Percentiles rank a stretch among this genome's conserved stretches.
Conservation (phyloP, 768 basidiomycete genomes). For the Mycena albidolilacea region DNA sequence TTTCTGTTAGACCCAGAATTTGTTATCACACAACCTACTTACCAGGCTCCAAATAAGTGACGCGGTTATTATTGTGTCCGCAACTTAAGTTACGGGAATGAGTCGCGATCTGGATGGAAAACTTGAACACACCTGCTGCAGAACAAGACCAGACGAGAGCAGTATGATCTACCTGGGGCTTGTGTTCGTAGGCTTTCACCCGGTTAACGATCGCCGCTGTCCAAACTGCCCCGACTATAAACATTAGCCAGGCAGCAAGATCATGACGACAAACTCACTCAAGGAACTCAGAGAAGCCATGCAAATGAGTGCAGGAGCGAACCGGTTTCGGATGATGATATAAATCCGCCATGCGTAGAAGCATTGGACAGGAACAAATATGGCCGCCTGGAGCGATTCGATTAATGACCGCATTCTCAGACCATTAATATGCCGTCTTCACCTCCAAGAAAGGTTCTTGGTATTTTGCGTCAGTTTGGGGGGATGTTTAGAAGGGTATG, state of each 20-base stretch:
- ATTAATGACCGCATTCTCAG: neutral
- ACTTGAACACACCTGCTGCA: neutral
- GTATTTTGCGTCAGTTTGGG: neutral
- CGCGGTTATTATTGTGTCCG: neutral
- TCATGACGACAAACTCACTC: neutral
- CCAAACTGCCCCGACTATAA: neutral
- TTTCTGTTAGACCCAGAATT: neutral
- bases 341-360: neutral
- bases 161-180: neutral
- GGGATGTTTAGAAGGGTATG: neutral
- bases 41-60: neutral
- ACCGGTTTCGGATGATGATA: neutral
- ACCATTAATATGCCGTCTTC: neutral
- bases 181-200: neutral
- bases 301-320: neutral
- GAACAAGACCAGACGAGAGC: constrained; percentile 6
- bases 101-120: neutral
- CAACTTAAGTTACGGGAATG: neutral
- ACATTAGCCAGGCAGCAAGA: neutral
- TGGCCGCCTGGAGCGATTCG: neutral
- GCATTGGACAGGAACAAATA: neutral
- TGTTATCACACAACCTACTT: neutral
- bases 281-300: neutral
- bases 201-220: neutral
- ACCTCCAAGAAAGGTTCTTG: constrained; percentile 4